These are phyloP conservation scores for Candida pseudoglaebosa DNA, from an alignment of 805 yeast species.

Conservation along the genomic window DNA sequence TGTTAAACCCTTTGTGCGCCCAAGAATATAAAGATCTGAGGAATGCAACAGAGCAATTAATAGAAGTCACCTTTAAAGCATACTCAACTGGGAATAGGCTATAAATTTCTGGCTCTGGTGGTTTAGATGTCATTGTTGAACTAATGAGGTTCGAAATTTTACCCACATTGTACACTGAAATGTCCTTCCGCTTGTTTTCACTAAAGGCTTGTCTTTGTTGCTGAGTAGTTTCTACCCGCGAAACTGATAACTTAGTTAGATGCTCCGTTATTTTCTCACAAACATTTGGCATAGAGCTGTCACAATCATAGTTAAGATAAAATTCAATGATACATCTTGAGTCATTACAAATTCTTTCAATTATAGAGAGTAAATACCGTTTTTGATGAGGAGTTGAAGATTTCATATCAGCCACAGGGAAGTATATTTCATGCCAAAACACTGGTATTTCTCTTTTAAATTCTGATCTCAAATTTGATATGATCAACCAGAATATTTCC, in stretches of 20 bases:
- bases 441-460: constrained; percentile 94
- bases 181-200: constrained; percentile 44
- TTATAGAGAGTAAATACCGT: constrained; percentile 74
- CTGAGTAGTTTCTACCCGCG: constrained; percentile 67
- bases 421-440: constrained; percentile 85
- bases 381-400: constrained; percentile 92
- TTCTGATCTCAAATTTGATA: constrained; percentile 77
- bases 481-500: constrained; percentile 88
- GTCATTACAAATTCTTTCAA: constrained; percentile 79
- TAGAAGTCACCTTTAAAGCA: constrained; percentile 76
- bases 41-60: constrained; percentile 77
- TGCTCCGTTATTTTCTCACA: constrained; percentile 81
- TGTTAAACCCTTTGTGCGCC: constrained; percentile 61
- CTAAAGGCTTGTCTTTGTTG: constrained; percentile 53
- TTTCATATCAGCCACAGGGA: constrained; percentile 89
- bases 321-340: constrained; percentile 90
- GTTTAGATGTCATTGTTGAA: constrained; percentile 52
- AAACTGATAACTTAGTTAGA: constrained; percentile 65
- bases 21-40: constrained; percentile 78
- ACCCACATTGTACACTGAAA: constrained; percentile 70
- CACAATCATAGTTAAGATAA: constrained; percentile 94
- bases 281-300: constrained; percentile 70
- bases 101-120: constrained; percentile 54
- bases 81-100: constrained; percentile 69
- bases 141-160: constrained; percentile 76